A percentile compares a stretch with the other conserved stretches of the same genome.
Evolutionary conservation across 164 flowering plant species (phyloP).

Genomic region (Protea cynaroides): DNA sequence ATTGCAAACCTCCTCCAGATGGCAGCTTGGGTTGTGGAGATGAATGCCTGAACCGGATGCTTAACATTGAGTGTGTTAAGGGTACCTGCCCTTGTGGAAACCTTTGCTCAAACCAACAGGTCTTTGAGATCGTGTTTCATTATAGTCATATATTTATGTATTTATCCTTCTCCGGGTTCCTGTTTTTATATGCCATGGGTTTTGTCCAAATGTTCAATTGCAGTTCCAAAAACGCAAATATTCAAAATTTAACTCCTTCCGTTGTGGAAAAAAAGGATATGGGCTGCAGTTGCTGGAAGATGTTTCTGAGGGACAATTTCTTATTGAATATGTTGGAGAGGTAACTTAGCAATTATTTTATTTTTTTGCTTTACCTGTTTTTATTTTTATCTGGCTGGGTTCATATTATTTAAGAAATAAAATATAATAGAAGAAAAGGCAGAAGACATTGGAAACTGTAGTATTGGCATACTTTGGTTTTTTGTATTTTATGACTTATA

Average conservation of each 20-base stretch:
- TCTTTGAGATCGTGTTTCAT: slow-evolving; percentile 12
- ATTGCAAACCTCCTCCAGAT: slow-evolving; percentile 65
- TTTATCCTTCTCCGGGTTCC: background rate
- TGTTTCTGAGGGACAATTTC: slow-evolving; percentile 69
- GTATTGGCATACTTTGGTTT: too few species aligned
- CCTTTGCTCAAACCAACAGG: slow-evolving; percentile 93
- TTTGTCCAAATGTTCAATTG: slow-evolving; percentile 13
- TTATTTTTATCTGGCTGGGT: background rate
- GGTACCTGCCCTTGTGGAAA: slow-evolving; percentile 98
- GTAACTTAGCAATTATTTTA: slow-evolving; percentile 27
- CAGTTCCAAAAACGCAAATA: slow-evolving; percentile 92
- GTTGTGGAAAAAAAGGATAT: slow-evolving; percentile 85
- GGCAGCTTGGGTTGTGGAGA: slow-evolving; percentile 80
- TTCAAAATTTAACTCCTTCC: slow-evolving; percentile 53
- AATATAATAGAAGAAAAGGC: background rate
- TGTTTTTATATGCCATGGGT: background rate
- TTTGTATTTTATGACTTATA: too few species aligned
- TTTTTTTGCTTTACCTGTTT: background rate
- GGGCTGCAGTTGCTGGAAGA: slow-evolving; percentile 70
- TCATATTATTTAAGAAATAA: background rate
- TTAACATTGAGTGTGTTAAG: slow-evolving; percentile 87
- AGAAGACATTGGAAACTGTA: too few species aligned
- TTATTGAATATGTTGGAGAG: slow-evolving; percentile 99
- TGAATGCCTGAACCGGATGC: slow-evolving; percentile 88
- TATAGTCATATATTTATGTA: background rate